Conservation (phyloP, 306 rosid species). For the Potentilla sterilis region DNA sequence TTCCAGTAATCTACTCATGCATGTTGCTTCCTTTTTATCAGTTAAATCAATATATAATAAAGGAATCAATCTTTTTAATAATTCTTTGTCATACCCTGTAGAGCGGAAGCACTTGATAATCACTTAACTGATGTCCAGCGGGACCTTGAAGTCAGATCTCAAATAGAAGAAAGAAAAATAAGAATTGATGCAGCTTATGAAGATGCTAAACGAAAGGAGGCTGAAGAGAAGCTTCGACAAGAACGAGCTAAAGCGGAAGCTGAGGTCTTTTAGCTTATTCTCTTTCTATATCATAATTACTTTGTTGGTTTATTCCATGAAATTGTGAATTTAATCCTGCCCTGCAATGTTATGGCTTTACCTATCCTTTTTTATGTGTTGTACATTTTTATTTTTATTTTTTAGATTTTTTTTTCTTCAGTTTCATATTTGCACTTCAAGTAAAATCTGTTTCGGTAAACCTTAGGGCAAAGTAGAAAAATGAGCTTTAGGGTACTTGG, state of each 20-base stretch:
- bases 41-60: not conserved
- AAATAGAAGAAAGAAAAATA: slow-evolving; percentile 87
- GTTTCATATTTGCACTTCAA: not conserved
- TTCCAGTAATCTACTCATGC: not conserved
- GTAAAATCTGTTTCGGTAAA: slow-evolving; percentile 20
- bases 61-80: slow-evolving; percentile 1
- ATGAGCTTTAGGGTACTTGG: not conserved
- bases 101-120: slow-evolving; percentile 90
- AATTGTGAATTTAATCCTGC: not conserved
- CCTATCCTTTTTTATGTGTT: not conserved
- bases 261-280: slow-evolving; percentile 48
- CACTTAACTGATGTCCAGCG: slow-evolving; percentile 84
- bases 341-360: slow-evolving; percentile 3
- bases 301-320: slow-evolving; percentile 5
- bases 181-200: slow-evolving; percentile 85
- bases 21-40: not conserved
- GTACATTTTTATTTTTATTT: too few species aligned
- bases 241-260: slow-evolving; percentile 86
- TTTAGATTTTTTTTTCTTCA: not conserved
- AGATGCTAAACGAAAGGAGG: slow-evolving; percentile 83
- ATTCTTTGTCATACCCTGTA: slow-evolving; percentile 29
- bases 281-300: slow-evolving; percentile 16
- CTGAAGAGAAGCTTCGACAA: slow-evolving; percentile 78
- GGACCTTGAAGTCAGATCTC: slow-evolving; percentile 77
- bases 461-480: not conserved